Percentiles rank a stretch among this genome's conserved stretches.
These are phyloP conservation scores for Thermothielavioides terrestris DNA, from an alignment of 495 filamentous ascomycete species.

Conservation along the genomic window DNA sequence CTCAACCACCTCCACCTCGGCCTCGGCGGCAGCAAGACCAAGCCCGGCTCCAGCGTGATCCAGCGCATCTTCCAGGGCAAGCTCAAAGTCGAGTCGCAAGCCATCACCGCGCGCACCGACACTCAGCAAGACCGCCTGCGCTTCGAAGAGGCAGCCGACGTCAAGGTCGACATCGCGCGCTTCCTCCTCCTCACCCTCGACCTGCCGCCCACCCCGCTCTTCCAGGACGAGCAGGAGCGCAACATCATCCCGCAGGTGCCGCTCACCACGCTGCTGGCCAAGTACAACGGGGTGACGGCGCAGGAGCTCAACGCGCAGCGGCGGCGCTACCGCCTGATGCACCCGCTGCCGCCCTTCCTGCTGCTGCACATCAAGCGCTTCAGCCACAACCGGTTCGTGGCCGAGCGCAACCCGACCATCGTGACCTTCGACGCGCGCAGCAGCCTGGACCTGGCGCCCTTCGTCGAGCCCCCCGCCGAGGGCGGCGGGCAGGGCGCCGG, in stretches of 20 bases:
- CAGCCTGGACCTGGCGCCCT: conserved; percentile 78
- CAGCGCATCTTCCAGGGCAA: conserved; percentile 90
- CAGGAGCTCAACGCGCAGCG: conserved; percentile 84
- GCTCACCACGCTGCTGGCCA: conserved; percentile 76
- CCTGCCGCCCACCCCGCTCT: conserved; percentile 87
- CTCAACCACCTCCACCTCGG: conserved; percentile 89
- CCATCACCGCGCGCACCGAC: conserved; percentile 87
- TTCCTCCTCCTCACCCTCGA: conserved; percentile 91
- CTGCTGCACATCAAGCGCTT: conserved; percentile 97
- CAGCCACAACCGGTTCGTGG: conserved; percentile 88
- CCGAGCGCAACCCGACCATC: conserved; percentile 94
- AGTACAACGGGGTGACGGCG: conserved; percentile 84
- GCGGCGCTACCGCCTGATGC: conserved; percentile 80
- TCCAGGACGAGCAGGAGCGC: conserved; percentile 80
- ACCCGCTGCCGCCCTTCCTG: conserved; percentile 86
- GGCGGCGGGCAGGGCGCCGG: conserved; percentile 49
- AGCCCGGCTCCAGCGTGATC: conserved; percentile 70
- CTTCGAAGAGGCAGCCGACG: conserved; percentile 83
- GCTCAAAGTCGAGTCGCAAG: conserved; percentile 85
- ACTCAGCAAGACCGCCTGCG: conserved; percentile 69
- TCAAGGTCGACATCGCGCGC: conserved; percentile 63
- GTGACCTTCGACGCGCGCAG: conserved; percentile 77
- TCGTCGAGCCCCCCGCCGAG: conserved; percentile 50
- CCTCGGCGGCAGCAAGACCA: conserved; percentile 81
- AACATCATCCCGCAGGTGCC: conserved; percentile 97